A percentile compares a stretch with the other conserved stretches of the same genome.
These are phyloP conservation scores for Malania oleifera DNA, from an alignment of 164 flowering plant genomes.

Conservation along the genomic window DNA sequence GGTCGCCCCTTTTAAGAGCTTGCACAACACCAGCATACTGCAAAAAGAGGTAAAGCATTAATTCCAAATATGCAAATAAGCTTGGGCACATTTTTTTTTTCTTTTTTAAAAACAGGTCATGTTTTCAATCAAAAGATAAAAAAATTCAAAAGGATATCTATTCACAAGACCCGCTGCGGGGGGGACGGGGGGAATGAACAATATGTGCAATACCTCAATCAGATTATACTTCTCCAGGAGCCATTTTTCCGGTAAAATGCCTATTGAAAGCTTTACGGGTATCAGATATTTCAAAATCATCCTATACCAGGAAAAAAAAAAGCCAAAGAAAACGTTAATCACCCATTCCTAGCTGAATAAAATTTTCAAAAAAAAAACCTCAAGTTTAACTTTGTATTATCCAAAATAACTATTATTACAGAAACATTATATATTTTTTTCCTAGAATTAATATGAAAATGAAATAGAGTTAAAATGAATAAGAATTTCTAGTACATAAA, in stretches of 20 bases:
- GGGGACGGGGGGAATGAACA: not conserved
- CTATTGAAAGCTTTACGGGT: conserved; percentile 82
- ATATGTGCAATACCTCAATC: conserved; percentile 54
- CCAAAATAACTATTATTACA: not conserved
- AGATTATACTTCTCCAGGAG: conserved; percentile 76
- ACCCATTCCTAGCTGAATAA: not conserved
- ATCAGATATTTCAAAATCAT: conserved; percentile 67
- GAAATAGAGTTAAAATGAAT: too few relatives aligned
- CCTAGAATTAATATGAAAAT: too few relatives aligned
- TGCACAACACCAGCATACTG: conserved; percentile 70
- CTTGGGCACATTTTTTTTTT: too few relatives aligned
- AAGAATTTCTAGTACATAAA: too few relatives aligned
- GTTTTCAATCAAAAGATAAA: not conserved
- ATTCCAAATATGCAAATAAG: too few relatives aligned
- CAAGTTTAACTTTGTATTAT: not conserved
- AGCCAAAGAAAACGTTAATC: not conserved
- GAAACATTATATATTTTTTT: too few relatives aligned
- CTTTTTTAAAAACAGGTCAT: not conserved
- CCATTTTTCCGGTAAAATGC: conserved; percentile 62
- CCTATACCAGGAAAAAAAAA: conserved; percentile 26
- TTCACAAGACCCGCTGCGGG: not conserved
- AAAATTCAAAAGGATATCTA: not conserved
- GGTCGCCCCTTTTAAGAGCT: conserved; percentile 86
- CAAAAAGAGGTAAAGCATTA: conserved; percentile 5
- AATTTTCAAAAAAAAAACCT: too few relatives aligned